Evolutionary conservation across 371 early-diverging fungal species (phyloP).

Genomic region (Mortierella sp.): DNA sequence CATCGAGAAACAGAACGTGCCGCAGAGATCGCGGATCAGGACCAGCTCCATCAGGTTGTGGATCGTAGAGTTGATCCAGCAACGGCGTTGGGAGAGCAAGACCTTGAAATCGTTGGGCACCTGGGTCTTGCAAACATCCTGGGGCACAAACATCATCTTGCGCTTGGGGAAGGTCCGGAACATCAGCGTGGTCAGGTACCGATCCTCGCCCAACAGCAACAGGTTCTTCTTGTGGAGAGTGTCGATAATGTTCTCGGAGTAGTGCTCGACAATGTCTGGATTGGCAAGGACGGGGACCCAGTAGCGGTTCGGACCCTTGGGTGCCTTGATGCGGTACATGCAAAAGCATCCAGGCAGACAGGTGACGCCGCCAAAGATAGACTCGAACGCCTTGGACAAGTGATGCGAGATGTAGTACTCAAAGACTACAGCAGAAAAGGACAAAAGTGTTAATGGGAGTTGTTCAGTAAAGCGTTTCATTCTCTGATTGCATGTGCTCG

Average conservation of each 20-base stretch:
- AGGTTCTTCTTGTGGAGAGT: conserved; percentile 99
- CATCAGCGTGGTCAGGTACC: conserved; percentile 98
- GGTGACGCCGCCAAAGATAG: conserved; percentile 95
- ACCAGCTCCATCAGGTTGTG: conserved; percentile 97
- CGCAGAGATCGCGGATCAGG: conserved; percentile 93
- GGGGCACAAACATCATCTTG: conserved; percentile 95
- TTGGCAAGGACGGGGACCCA: conserved; percentile 91
- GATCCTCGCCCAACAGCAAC: conserved; percentile 98
- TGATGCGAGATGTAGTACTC: conserved; percentile 98
- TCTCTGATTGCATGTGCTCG: not conserved
- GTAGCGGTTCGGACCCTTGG: conserved; percentile 73
- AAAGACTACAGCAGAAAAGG: conserved; percentile 73
- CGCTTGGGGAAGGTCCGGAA: conserved; percentile 95
- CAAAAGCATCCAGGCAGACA: conserved; percentile 98
- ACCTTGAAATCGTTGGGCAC: conserved; percentile 94
- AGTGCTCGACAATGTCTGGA: conserved; percentile 91
- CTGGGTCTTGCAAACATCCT: conserved; percentile 94
- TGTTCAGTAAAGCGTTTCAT: no score
- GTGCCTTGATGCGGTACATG: conserved; percentile 89
- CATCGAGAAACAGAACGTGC: conserved; percentile 98
- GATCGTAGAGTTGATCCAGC: conserved; percentile 99
- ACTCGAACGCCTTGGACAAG: conserved; percentile 93
- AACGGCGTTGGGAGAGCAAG: conserved; percentile 94
- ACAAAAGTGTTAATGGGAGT: conserved; percentile 5
- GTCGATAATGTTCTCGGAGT: conserved; percentile 94